A percentile compares a stretch with the other conserved stretches of the same genome.
These are phyloP conservation scores for Colletotrichum magnum DNA, from an alignment of 2,329 filamentous ascomycete species.

Conservation along the genomic window DNA sequence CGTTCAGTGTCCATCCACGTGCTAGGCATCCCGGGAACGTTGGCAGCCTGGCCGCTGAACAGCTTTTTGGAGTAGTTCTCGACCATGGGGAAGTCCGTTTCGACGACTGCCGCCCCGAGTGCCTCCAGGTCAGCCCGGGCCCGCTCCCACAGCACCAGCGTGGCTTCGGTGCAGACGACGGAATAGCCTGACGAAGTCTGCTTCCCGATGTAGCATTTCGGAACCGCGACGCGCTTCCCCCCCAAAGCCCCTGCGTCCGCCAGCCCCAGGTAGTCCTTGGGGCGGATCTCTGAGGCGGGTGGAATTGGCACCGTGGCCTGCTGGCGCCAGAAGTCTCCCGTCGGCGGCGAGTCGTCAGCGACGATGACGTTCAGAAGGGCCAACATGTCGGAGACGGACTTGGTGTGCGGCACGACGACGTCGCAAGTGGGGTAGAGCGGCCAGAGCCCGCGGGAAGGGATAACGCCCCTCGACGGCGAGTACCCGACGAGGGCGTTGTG, in stretches of 20 bases:
- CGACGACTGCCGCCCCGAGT: slow-evolving; percentile 58
- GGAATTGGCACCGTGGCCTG: slow-evolving; percentile 62
- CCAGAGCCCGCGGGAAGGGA: slow-evolving; percentile 65
- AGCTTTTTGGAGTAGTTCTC: slow-evolving; percentile 26
- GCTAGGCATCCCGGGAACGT: slow-evolving; percentile 21
- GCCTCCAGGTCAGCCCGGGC: slow-evolving; percentile 53
- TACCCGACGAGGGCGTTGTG: slow-evolving; percentile 68
- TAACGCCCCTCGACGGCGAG: slow-evolving; percentile 63
- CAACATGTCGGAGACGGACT: slow-evolving; percentile 57
- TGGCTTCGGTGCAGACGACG: slow-evolving; percentile 24
- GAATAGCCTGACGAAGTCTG: slow-evolving; percentile 34
- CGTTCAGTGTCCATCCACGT: slow-evolving; percentile 57
- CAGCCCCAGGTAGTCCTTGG: slow-evolving; percentile 52
- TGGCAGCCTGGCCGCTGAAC: slow-evolving; percentile 26
- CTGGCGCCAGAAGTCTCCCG: slow-evolving; percentile 67
- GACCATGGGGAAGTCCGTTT: slow-evolving; percentile 41
- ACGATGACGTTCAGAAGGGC: slow-evolving; percentile 63
- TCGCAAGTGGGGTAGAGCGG: slow-evolving; percentile 69
- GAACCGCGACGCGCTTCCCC: slow-evolving; percentile 64
- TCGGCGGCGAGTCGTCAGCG: slow-evolving; percentile 53
- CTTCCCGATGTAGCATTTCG: slow-evolving; percentile 65
- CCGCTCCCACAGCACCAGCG: slow-evolving; percentile 47
- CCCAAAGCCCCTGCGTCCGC: slow-evolving; percentile 49
- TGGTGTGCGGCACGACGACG: slow-evolving; percentile 64
- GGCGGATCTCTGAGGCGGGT: slow-evolving; percentile 47